Percentiles rank a stretch among this genome's conserved stretches.
These are phyloP conservation scores for Cyberlindnera euphorbiiphila DNA, from an alignment of 805 yeast genomes.

Conservation along the genomic window DNA sequence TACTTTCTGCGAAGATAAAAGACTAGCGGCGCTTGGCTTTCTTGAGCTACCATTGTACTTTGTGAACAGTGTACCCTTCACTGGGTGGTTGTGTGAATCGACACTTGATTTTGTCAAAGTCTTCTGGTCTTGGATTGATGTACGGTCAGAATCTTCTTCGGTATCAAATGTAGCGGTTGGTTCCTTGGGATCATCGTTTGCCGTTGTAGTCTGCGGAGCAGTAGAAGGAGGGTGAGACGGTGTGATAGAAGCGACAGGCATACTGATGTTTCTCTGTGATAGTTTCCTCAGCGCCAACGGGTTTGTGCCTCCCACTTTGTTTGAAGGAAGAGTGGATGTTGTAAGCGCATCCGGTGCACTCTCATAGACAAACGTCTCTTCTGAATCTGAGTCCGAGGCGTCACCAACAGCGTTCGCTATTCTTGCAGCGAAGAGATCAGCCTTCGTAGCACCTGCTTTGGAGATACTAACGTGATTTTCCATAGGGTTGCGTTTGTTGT, in stretches of 20 bases:
- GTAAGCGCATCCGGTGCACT: conserved; percentile 28
- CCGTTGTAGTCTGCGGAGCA: conserved; percentile 7
- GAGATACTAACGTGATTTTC: conserved; percentile 20
- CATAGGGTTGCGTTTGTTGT: conserved; percentile 18
- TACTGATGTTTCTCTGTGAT: conserved; percentile 26
- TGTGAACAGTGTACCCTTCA: conserved; percentile 12
- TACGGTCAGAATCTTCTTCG: conserved; percentile 17
- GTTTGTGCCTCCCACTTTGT: conserved; percentile 17
- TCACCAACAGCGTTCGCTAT: conserved; percentile 93
- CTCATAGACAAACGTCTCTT: conserved; percentile 96
- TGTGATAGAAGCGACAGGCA: conserved; percentile 22
- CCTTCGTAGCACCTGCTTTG: conserved; percentile 53
- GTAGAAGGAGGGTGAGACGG: conserved; percentile 11
- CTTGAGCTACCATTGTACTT: conserved; percentile 23
- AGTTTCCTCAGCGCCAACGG: conserved; percentile 20
- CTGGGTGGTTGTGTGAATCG: conserved; percentile 3
- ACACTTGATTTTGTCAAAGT: conserved; percentile 11
- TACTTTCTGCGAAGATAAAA: conserved; percentile 4
- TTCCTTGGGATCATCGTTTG: conserved; percentile 13
- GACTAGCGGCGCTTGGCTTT: conserved; percentile 18
- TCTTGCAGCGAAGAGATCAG: conserved; percentile 93
- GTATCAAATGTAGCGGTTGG: conserved; percentile 11
- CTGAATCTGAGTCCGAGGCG: conserved; percentile 80
- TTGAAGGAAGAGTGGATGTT: conserved; percentile 19
- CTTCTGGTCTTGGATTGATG: conserved; percentile 9